phyloP scores from a whole-genome alignment of 2,329 filamentous ascomycete genomes.

The Ceratocystis cacaofunesta region DNA sequence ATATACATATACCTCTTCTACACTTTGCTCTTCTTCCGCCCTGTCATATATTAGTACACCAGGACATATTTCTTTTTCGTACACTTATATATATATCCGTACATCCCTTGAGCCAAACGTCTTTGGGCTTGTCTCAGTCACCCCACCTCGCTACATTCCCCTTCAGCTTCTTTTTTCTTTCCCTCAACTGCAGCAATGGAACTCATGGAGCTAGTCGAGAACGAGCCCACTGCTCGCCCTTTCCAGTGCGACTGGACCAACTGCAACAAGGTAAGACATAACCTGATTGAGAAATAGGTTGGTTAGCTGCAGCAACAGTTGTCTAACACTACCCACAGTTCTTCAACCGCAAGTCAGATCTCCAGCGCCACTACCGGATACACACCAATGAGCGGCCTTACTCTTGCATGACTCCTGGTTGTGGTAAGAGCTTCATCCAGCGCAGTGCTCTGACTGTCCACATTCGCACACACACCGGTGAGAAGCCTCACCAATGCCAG shows the following conservation, averaged over 20 bases:
- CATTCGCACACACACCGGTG: slow-evolving; percentile 54
- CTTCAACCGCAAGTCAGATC: slow-evolving; percentile 58
- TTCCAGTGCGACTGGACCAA: slow-evolving; percentile 50
- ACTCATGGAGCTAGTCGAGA: slow-evolving; percentile 49
- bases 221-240: slow-evolving; percentile 46
- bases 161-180: neutral
- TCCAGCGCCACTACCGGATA: slow-evolving; percentile 55
- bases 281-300: neutral
- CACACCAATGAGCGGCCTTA: slow-evolving; percentile 59
- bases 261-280: slow-evolving; percentile 42
- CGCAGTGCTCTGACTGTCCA: slow-evolving; percentile 56
- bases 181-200: slow-evolving; percentile 33
- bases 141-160: neutral
- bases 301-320: neutral
- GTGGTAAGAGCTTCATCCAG: slow-evolving; percentile 58
- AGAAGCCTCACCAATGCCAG: slow-evolving; percentile 56
- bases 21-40: neutral
- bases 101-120: neutral
- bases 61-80: neutral
- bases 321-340: slow-evolving; percentile 31
- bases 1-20: neutral
- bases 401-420: slow-evolving; percentile 43
- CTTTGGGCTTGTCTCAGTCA: neutral
- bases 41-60: neutral
- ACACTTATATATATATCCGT: neutral